Evolutionary conservation across 306 rosid species (phyloP).

Genomic region (Sicyos edulis): DNA sequence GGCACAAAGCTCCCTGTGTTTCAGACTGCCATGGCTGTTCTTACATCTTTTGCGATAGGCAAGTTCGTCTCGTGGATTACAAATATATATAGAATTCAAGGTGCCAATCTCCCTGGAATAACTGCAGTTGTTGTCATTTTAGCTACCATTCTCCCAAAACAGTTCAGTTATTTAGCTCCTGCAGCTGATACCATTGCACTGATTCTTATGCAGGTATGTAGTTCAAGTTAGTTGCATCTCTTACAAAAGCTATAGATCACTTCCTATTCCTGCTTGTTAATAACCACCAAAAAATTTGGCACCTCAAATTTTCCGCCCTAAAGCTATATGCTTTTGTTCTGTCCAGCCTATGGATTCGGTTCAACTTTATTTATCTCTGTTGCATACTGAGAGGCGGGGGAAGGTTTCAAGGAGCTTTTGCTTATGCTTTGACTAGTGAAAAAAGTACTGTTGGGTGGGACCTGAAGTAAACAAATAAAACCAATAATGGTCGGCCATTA

Average conservation of each 20-base stretch:
- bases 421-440: neutral
- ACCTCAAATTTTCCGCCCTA: neutral
- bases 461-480: neutral
- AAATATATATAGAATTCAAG: conserved; percentile 39
- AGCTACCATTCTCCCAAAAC: conserved; percentile 51
- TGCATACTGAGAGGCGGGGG: conserved; percentile 12
- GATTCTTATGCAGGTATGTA: conserved; percentile 58
- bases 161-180: conserved; percentile 46
- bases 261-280: conserved; percentile 9
- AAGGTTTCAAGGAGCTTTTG: conserved; percentile 1
- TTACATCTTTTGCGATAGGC: conserved; percentile 52
- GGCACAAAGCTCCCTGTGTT: conserved; percentile 39
- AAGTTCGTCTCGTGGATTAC: conserved; percentile 37
- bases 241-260: neutral
- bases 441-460: conserved; percentile 13
- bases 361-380: neutral
- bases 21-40: conserved; percentile 45
- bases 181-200: conserved; percentile 50
- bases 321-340: neutral
- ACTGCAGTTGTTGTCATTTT: conserved; percentile 55
- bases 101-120: conserved; percentile 50
- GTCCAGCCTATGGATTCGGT: conserved; percentile 6
- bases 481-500: conserved; percentile 6
- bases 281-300: neutral
- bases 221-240: neutral